Conservation (phyloP, 2,329 filamentous ascomycete genomes). For the Cercospora sp. region DNA sequence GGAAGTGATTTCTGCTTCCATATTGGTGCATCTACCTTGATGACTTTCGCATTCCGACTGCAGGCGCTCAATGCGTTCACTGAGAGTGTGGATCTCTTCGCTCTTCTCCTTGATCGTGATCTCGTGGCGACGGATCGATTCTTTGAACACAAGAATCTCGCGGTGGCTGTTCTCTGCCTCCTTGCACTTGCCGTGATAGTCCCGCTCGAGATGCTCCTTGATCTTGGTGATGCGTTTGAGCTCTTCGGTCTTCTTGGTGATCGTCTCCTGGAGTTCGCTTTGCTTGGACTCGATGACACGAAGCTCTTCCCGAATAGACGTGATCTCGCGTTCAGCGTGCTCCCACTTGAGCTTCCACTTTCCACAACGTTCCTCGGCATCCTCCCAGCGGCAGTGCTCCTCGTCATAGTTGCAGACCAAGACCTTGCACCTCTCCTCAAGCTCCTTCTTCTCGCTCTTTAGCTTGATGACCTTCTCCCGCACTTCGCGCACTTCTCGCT, state of each 20-base stretch:
- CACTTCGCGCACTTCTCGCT: constrained; percentile 2
- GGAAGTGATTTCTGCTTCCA: neutral
- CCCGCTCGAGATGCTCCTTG: constrained; percentile 5
- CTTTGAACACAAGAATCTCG: neutral
- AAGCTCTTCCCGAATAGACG: constrained; percentile 6
- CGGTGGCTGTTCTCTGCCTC: constrained; percentile 2
- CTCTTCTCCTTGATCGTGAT: constrained; percentile 9
- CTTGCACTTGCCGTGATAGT: constrained; percentile 8
- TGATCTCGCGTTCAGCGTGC: constrained; percentile 5
- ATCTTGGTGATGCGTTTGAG: constrained; percentile 9
- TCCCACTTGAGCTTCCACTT: constrained; percentile 11
- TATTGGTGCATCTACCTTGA: neutral
- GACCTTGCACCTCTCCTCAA: constrained; percentile 7
- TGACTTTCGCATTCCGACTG: neutral
- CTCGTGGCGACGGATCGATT: constrained; percentile 6
- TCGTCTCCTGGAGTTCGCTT: neutral
- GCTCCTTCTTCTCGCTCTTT: constrained; percentile 11
- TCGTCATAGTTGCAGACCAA: constrained; percentile 3
- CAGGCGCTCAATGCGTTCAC: constrained; percentile 7
- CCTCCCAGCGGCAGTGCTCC: constrained; percentile 8
- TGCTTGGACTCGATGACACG: neutral
- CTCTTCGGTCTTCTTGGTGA: constrained; percentile 11
- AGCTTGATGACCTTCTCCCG: constrained; percentile 4
- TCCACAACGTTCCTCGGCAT: constrained; percentile 9
- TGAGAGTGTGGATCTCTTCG: constrained; percentile 3